Base-by-base conservation (phyloP, 306 rosid genomes). In the Castanea sativa region DNA sequence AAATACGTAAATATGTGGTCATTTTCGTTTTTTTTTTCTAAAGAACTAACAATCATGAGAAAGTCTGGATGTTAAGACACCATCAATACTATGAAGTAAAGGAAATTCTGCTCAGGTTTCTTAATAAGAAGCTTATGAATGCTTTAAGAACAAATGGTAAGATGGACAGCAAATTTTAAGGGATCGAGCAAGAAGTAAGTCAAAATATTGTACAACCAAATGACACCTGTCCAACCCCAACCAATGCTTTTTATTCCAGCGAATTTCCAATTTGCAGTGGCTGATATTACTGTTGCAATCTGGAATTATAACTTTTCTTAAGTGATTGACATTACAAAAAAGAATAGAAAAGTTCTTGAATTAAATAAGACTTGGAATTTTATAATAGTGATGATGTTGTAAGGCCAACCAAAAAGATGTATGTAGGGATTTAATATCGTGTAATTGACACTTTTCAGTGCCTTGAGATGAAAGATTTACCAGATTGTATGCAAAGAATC, bases 221-320 rank as follows among this genome's bases (percentile, higher is more conserved):
- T 90, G 57, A 88, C 84, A 73, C 85, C 90, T 30, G 94, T 86
- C 97, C 97, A 92, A 1, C 81, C 70, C 97, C 92, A 88, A 25
- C 90, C 92, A 35, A 92, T 92, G 0, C 55, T 76, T 84, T 43
- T 85, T 69, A 92, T 87, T 60, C 84, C 85, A 56, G 88, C 91
- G 56, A 67, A 20, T n/a, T 78, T 1, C 91, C 83, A 88, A 43
- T 27, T 73, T 55, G 76, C 73, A 12, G 65, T 69, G 56, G 97
- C 92, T n/a, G 97, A 82, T 88, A 92, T 14, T 23, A 87, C 78
- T 41, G 97, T 89, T 15, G 93, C 97, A 82, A 92, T 53, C 95
- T 90, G 83, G 73, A 65, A 20, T 41, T 64, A 29, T 64, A 63
- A 60, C 41, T 35, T 35, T 55, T 43, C 13, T 43, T 15, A 29